Evolutionary conservation across 2,329 filamentous ascomycete species (phyloP), one percentile per base, ranked within the genome.

Genomic region (Pseudocercospora macadamiae): DNA sequence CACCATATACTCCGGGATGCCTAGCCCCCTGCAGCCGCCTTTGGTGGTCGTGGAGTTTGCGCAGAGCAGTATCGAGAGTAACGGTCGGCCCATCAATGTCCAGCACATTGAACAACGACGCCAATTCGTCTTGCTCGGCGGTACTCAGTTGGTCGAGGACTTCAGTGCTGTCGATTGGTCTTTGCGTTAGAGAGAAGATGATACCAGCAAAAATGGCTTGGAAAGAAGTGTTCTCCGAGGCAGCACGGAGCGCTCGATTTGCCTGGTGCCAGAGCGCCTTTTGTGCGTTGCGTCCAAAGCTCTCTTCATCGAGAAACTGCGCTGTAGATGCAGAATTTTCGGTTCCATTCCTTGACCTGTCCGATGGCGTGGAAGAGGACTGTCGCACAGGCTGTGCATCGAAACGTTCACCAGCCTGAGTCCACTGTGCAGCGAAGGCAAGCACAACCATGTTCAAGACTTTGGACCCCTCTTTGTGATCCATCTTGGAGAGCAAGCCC

Each of bases 351-450:
- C 48, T 42, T 2, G 21, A 36, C 2, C 12, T 10, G 12, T 28
- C 48, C 18, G 55, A 25, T 18, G 23, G 26, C 18, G 42, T 57
- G 19, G 18, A 23, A 19, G 55, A 32, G 10, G 30, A 34, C 7
- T 21, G 36, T 18, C 55, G 36, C n/a, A 39, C 44, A 12, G 55
- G 52, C 23, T 47, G 42, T 32, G 28, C 19, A 10, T 48, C 51
- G 34, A 42, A 28, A 19, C 51, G 36, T 21, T 37, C 18, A 21
- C 57, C 52, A 5, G 52, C 28, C 32, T 57, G 63, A 18, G 51
- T 56, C 60, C 63, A 64, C 53, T 64, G 63, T 10, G 60, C 52
- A 30, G 63, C 57, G 47, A 64, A 64, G 4, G 63, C 63, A 44
- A 63, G 61, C 10, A 64, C 57, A 3, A 57, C 60, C 4, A 54